Conservation (phyloP, 2,329 filamentous ascomycete genomes). For the Colletotrichum eleusines region DNA sequence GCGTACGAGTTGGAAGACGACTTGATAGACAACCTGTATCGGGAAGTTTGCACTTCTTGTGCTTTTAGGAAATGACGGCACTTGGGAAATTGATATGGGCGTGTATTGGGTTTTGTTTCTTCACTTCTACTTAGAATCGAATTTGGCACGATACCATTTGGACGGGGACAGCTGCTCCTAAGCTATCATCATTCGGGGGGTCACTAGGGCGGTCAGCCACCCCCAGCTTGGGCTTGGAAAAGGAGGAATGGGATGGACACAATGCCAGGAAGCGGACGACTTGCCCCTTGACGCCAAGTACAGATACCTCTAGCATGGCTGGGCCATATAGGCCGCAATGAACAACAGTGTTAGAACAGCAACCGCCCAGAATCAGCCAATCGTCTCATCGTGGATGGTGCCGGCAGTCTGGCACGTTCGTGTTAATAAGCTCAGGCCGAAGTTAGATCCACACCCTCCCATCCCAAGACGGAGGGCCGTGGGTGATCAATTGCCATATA, state of each 20-base stretch:
- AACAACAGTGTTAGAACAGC: slow-evolving; percentile 27
- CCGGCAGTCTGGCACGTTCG: neutral
- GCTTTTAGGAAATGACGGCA: slow-evolving; percentile 32
- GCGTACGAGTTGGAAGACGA: slow-evolving; percentile 23
- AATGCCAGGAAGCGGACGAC: slow-evolving; percentile 27
- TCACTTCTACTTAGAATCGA: slow-evolving; percentile 24
- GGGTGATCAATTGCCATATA: slow-evolving; percentile 21
- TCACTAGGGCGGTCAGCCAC: neutral
- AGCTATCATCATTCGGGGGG: neutral
- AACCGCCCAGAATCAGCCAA: slow-evolving; percentile 7
- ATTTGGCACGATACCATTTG: slow-evolving; percentile 21
- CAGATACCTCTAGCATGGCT: slow-evolving; percentile 40
- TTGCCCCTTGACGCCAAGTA: slow-evolving; percentile 7
- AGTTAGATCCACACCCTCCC: slow-evolving; percentile 16
- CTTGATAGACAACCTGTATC: slow-evolving; percentile 41
- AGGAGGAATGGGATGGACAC: slow-evolving; percentile 1
- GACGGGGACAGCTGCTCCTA: neutral
- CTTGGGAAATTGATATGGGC: slow-evolving; percentile 30
- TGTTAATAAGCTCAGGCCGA: neutral
- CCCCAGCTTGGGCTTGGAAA: slow-evolving; percentile 5
- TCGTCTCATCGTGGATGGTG: slow-evolving; percentile 16
- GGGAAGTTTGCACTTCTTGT: slow-evolving; percentile 41
- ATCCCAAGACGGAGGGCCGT: slow-evolving; percentile 1
- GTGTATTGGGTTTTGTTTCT: slow-evolving; percentile 9
- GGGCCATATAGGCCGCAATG: slow-evolving; percentile 36